Base-by-base conservation (phyloP, 78 protist species). In the Pelomyxa schiedti region DNA sequence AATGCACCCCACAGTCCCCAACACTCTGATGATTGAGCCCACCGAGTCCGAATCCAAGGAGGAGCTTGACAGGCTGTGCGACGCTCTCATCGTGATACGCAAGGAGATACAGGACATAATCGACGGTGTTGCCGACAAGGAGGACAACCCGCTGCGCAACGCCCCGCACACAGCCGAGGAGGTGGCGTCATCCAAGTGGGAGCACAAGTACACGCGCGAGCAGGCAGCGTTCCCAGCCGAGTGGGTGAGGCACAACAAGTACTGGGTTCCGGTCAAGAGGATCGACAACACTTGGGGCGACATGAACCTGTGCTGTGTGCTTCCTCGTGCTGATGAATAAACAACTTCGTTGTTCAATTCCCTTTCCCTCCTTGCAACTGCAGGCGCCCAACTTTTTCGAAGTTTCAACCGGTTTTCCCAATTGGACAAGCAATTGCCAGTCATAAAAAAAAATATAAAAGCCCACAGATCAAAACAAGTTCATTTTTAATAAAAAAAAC, bases 21-120 rank as follows among this genome's bases (percentile, higher is more conserved):
- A 88, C 72, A 94, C 99, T 0, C 89, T 96, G 67, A 96, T 96
- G 99, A 76, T 93, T 38, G 99, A 96, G 81, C 99, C 99, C 8
- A 96, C 99, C 4, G 99, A 96, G 87, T 71, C 86, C 37, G 95
- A 92, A 82, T 69, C 94, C 24, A 69, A 64, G 75, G 80, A 64
- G 3, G 99, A 96, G 86, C 81, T 94, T 70, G 97, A 96, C 81
- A 85, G 99, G 64, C 83, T 88, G 65, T n/a, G 66, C 63, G 95
- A 94, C 47, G 97, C 97, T 3, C 63, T 96, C 52, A 86, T 96
- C 37, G 1, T 65, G 22, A 96, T 96, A 75, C 85, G 97, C 37
- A 72, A 28, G 28, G 99, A 96, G 89, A 94, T 96, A 65, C 37
- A 42, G 3, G 94, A 86, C 65, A 66, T 96, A 40, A 93, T 85